Percentiles rank a stretch among this genome's conserved stretches.
Conservation (phyloP, 139 green algal genomes). For the Chlorokybus atmophyticus region DNA sequence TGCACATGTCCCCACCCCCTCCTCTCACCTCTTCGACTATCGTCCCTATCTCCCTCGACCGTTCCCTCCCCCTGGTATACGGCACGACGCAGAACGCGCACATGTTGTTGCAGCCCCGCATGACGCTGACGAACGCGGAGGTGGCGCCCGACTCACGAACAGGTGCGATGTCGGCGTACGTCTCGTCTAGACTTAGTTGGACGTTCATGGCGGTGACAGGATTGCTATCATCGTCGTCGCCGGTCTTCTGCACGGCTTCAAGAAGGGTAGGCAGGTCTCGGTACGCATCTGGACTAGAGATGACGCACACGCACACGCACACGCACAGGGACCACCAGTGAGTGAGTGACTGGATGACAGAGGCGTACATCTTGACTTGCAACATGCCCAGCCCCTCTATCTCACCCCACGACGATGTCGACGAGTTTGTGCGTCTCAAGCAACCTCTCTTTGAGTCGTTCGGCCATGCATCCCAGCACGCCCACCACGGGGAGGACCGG, state of each 20-base stretch:
- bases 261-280: conserved; percentile 70
- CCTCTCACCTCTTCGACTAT: conserved; percentile 56
- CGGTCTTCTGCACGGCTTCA: conserved; percentile 31
- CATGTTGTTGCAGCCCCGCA: conserved; percentile 86
- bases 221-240: not conserved
- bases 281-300: conserved; percentile 78
- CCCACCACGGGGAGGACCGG: conserved; percentile 53
- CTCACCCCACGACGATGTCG: conserved; percentile 5
- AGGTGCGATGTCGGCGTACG: conserved; percentile 73
- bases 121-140: conserved; percentile 63
- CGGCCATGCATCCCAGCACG: conserved; percentile 88
- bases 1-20: too few species aligned
- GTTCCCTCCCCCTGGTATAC: conserved; percentile 63
- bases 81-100: conserved; percentile 85
- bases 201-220: conserved; percentile 51
- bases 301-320: conserved; percentile 80
- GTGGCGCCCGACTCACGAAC: conserved; percentile 33
- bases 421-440: conserved; percentile 15
- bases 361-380: too few species aligned
- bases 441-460: conserved; percentile 60
- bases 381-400: too few species aligned
- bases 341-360: too few species aligned
- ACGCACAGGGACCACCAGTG: too few species aligned
- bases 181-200: conserved; percentile 65
- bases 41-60: conserved; percentile 43